These are phyloP conservation scores for Pascua sp. DNA, from an alignment of 1,284 basidiomycete genomes.

Conservation along the genomic window DNA sequence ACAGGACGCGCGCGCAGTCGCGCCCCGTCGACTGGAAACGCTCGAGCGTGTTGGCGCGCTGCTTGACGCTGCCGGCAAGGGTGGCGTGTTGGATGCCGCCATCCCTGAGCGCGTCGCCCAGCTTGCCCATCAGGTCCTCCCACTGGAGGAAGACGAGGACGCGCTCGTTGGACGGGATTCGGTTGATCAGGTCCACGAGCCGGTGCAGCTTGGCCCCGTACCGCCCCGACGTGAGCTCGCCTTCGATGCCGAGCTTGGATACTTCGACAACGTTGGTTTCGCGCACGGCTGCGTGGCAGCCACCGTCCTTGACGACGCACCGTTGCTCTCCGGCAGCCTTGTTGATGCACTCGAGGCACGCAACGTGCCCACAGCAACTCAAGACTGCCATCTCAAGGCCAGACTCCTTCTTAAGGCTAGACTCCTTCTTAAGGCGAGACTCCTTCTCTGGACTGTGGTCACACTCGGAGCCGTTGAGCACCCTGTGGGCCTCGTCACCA, in stretches of 20 bases:
- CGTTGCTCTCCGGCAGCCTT: slow-evolving; percentile 70
- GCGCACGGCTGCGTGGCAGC: slow-evolving; percentile 69
- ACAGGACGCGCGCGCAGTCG: slow-evolving; percentile 61
- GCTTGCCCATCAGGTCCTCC: slow-evolving; percentile 84
- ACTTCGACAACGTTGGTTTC: slow-evolving; percentile 77
- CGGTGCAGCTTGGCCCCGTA: slow-evolving; percentile 86
- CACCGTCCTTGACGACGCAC: slow-evolving; percentile 64
- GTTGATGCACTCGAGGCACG: slow-evolving; percentile 70
- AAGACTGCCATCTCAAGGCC: slow-evolving; percentile 72
- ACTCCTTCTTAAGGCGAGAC: slow-evolving; percentile 69
- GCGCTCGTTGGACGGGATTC: slow-evolving; percentile 69
- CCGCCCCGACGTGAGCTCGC: slow-evolving; percentile 68
- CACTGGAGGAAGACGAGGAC: slow-evolving; percentile 92
- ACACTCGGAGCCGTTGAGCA: slow-evolving; percentile 31
- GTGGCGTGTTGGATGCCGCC: slow-evolving; percentile 74
- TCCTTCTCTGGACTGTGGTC: slow-evolving; percentile 49
- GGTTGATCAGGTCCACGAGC: slow-evolving; percentile 77
- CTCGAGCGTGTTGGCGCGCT: slow-evolving; percentile 74
- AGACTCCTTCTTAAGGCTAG: slow-evolving; percentile 49
- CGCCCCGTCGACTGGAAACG: slow-evolving; percentile 73
- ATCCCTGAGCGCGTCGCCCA: slow-evolving; percentile 71
- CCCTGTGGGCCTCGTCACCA: slow-evolving; percentile 52
- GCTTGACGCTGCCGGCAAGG: slow-evolving; percentile 71
- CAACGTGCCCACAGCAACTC: slow-evolving; percentile 85
- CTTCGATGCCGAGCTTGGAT: slow-evolving; percentile 76